Evolutionary conservation across 345 rosid species (phyloP).

Genomic region (Acer yangbiense): DNA sequence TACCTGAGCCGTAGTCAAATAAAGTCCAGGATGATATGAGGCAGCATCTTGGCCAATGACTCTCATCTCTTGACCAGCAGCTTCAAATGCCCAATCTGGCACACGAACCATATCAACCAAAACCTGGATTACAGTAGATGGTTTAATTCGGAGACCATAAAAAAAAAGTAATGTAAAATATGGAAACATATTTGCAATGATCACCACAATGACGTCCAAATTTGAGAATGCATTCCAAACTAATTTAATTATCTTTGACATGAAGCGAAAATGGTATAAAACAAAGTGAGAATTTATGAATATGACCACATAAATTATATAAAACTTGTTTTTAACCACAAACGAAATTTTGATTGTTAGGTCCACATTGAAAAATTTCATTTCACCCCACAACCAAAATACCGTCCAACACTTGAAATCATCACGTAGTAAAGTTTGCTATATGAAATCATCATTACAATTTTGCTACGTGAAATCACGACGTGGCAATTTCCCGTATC

Average conservation of each 20-base stretch:
- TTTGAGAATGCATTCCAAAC: not conserved
- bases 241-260: not conserved
- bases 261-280: not conserved
- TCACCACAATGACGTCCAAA: not conserved
- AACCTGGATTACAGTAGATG: conserved; percentile 50
- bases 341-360: too few relatives aligned
- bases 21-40: conserved; percentile 95
- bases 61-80: conserved; percentile 99
- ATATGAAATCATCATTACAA: too few relatives aligned
- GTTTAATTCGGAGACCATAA: not conserved
- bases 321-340: too few relatives aligned
- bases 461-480: too few relatives aligned
- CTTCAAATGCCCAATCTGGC: conserved; percentile 99
- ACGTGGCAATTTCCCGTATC: too few relatives aligned
- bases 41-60: conserved; percentile 89
- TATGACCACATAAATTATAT: too few relatives aligned
- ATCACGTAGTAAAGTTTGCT: too few relatives aligned
- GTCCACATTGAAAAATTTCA: too few relatives aligned
- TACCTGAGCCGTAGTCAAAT: conserved; percentile 92
- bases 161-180: not conserved
- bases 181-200: not conserved
- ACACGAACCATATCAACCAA: conserved; percentile 93
- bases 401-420: too few relatives aligned
- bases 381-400: too few relatives aligned
- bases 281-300: too few relatives aligned